phyloP scores from a whole-genome alignment of 257 asterid species.

The Coffea eugenioides region DNA sequence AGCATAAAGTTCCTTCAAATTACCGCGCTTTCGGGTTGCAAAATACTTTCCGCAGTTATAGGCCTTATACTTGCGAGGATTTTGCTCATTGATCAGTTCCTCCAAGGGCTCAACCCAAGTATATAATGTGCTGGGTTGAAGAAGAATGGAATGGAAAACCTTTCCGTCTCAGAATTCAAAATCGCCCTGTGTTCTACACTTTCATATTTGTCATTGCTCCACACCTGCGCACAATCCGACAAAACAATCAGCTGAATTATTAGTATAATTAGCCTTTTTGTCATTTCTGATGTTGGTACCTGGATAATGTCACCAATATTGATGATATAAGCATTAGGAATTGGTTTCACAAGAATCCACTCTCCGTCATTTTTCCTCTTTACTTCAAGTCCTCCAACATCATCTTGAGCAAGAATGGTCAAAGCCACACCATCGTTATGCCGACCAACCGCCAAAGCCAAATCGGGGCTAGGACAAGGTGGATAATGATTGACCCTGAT shows the following conservation, averaged over 20 bases:
- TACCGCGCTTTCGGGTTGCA: conserved; percentile 44
- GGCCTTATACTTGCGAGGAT: conserved; percentile 50
- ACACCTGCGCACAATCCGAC: conserved; percentile 37
- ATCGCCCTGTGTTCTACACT: conserved; percentile 79
- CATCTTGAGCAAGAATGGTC: too few relatives aligned
- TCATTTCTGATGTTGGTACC: conserved; percentile 24
- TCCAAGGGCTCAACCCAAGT: conserved; percentile 58
- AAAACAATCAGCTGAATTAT: background rate
- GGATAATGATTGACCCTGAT: conserved; percentile 72
- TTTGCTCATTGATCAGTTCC: conserved; percentile 38
- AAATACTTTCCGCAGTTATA: conserved; percentile 67
- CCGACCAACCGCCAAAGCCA: conserved; percentile 73
- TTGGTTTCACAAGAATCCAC: conserved; percentile 70
- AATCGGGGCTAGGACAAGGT: conserved; percentile 63
- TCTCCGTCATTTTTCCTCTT: conserved; percentile 68
- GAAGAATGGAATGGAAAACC: conserved; percentile 67
- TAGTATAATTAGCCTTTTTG: background rate
- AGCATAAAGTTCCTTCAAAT: conserved; percentile 50
- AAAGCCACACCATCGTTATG: conserved; percentile 66
- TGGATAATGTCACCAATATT: conserved; percentile 70
- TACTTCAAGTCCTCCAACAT: conserved; percentile 33
- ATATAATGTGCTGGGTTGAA: conserved; percentile 52
- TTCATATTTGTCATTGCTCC: conserved; percentile 73
- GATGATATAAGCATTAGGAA: conserved; percentile 58
- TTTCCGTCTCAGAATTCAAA: conserved; percentile 51